Percentiles rank a stretch among this genome's conserved stretches.
Evolutionary conservation across 2,329 filamentous ascomycete genomes (phyloP).

Genomic region (Pyrenochaeta sp.): DNA sequence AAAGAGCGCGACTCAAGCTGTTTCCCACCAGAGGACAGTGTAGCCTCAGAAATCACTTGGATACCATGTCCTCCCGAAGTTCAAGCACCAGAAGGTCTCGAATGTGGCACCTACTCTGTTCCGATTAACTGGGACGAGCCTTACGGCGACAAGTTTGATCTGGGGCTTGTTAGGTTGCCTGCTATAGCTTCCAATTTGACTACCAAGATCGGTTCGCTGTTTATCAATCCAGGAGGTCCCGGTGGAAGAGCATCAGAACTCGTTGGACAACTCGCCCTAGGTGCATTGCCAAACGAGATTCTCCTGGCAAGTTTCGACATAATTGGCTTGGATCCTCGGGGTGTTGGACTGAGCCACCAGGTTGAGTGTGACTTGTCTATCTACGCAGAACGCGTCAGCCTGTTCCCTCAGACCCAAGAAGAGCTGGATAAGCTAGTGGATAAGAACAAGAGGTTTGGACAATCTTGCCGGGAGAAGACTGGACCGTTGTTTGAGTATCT

Average conservation of each 20-base stretch:
- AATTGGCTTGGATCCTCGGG: conserved; percentile 54
- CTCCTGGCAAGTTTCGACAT: conserved; percentile 49
- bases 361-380: conserved; percentile 50
- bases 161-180: conserved; percentile 33
- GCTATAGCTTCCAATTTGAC: conserved; percentile 15
- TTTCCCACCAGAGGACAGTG: conserved; percentile 5
- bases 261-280: conserved; percentile 20
- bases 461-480: conserved; percentile 51
- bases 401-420: conserved; percentile 48
- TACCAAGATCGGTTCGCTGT: conserved; percentile 45
- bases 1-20: not conserved
- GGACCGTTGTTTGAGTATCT: conserved; percentile 52
- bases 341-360: conserved; percentile 52
- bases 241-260: conserved; percentile 41
- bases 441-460: conserved; percentile 50
- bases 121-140: conserved; percentile 43
- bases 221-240: conserved; percentile 54
- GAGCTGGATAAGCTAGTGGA: conserved; percentile 49
- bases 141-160: conserved; percentile 31
- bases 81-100: conserved; percentile 6
- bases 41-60: conserved; percentile 2
- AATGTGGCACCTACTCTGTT: conserved; percentile 30
- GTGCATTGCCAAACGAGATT: not conserved
- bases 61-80: conserved; percentile 7
- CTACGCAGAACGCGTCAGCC: conserved; percentile 47